Conservation (phyloP, 148 eudicot species). For the Rhododendron ferrugineum region DNA sequence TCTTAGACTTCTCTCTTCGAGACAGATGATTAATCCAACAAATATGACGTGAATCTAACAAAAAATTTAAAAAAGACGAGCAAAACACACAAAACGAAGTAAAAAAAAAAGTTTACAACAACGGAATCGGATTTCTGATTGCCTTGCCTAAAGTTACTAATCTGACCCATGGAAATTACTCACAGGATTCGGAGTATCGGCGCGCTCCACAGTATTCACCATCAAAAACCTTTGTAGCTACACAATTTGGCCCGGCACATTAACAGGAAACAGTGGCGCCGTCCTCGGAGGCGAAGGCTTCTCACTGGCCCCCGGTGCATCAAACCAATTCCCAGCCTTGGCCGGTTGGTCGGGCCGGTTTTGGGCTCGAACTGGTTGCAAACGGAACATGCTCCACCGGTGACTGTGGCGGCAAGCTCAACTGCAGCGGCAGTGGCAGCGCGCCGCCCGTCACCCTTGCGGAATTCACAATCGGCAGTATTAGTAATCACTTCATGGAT, state of each 20-base stretch:
- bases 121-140: too few species aligned
- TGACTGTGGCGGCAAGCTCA: slow-evolving; percentile 41
- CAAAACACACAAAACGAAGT: too few species aligned
- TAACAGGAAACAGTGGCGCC: slow-evolving; percentile 38
- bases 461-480: slow-evolving; percentile 54
- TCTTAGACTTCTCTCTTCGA: too few species aligned
- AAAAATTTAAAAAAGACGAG: too few species aligned
- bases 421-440: slow-evolving; percentile 51
- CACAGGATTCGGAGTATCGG: slow-evolving; percentile 28
- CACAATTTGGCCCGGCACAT: slow-evolving; percentile 79
- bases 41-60: neutral
- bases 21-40: too few species aligned
- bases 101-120: too few species aligned
- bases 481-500: slow-evolving; percentile 27
- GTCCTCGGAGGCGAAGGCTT: slow-evolving; percentile 46
- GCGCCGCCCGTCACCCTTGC: slow-evolving; percentile 60
- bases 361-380: slow-evolving; percentile 55
- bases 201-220: slow-evolving; percentile 35
- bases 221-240: slow-evolving; percentile 54
- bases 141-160: too few species aligned
- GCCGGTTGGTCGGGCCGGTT: slow-evolving; percentile 70
- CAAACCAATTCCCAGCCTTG: slow-evolving; percentile 42
- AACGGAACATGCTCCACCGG: slow-evolving; percentile 38
- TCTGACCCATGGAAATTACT: neutral
- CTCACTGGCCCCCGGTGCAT: slow-evolving; percentile 39